A percentile compares a stretch with the other conserved stretches of the same genome.
These are phyloP conservation scores for Mycena rosella DNA, from an alignment of 768 basidiomycete genomes.

Conservation along the genomic window DNA sequence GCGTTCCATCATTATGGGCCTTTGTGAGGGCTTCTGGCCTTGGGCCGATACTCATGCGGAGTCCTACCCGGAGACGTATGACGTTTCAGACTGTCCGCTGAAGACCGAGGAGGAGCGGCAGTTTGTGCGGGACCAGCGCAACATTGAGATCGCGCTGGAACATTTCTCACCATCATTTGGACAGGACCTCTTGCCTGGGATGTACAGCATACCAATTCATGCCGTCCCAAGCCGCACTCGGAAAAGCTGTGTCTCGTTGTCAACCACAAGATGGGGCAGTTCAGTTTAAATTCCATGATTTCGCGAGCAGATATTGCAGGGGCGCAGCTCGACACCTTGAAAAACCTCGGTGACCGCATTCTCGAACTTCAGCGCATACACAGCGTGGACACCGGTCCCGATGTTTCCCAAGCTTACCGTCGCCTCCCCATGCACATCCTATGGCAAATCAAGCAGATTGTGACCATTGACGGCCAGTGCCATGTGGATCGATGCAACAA, in stretches of 20 bases:
- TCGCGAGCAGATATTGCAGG: too few species aligned
- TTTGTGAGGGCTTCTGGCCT: conserved; percentile 62
- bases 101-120: conserved; percentile 33
- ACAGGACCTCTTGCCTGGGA: conserved; percentile 53
- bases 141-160: conserved; percentile 40
- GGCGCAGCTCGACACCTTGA: too few species aligned
- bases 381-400: conserved; percentile 33
- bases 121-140: conserved; percentile 44
- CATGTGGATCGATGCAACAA: too few species aligned
- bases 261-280: conserved; percentile 52
- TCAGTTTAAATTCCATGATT: too few species aligned
- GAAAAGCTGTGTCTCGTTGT: conserved; percentile 53
- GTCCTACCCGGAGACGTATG: conserved; percentile 41
- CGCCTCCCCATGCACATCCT: conserved; percentile 44
- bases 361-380: conserved; percentile 27
- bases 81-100: conserved; percentile 33
- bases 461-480: neutral
- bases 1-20: conserved; percentile 38
- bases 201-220: conserved; percentile 55
- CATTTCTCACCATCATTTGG: conserved; percentile 51
- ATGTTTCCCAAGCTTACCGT: conserved; percentile 49
- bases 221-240: conserved; percentile 50
- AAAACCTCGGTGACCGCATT: too few species aligned
- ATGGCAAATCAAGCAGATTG: too few species aligned
- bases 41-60: too few species aligned